Base-by-base conservation (phyloP, 1,284 basidiomycete species). In the Austroboletus niveus region DNA sequence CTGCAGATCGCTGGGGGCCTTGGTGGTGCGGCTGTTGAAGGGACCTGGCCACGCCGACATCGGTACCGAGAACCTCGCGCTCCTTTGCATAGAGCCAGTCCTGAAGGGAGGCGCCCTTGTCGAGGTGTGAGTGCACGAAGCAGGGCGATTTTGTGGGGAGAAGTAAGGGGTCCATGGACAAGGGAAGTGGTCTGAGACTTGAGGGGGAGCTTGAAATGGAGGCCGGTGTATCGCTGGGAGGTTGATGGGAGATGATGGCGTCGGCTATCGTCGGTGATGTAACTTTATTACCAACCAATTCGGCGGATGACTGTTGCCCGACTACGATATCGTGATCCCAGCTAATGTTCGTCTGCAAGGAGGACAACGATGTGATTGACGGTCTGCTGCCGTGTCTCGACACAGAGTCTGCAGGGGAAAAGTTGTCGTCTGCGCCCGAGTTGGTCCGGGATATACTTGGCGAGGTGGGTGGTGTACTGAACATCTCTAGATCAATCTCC, bases 91-190 rank as follows among this genome's bases (percentile, higher is more conserved):
- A 75, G 42, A 89, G 72, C 81, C 85, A 90, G 55, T 89, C 85
- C 36, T 80, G 77, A 50, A 92, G 75, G 8, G 86, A 85, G 8
- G 80, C 82, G 31, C 82, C 82, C 66, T 89, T 83, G 68, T 91
- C 88, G 49, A 94, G 84, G 58, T 89, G 81, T 1, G 88, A 92
- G 71, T 94, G 91, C 22, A 94, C 81, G 65, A 92, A 92, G 66
- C 89, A 94, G n/a, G 89, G 90, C 0, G 88, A 90, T 43, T 77
- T 74, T 50, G 75, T 70, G n/a, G 78, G 68, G 4, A 56, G 30
- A 41, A 53, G 54, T 22, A 57, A 59, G 4, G 66, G 24, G 48
- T 71, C 50, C 65, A 70, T 60, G 59, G 71, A 47, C 66, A 61
- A 61, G 68, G 65, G 62, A 68, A 64, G 68, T 61, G 61, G 58